These are phyloP conservation scores for Phialophora chinensis DNA, from an alignment of 2,329 filamentous ascomycete species.

Conservation along the genomic window DNA sequence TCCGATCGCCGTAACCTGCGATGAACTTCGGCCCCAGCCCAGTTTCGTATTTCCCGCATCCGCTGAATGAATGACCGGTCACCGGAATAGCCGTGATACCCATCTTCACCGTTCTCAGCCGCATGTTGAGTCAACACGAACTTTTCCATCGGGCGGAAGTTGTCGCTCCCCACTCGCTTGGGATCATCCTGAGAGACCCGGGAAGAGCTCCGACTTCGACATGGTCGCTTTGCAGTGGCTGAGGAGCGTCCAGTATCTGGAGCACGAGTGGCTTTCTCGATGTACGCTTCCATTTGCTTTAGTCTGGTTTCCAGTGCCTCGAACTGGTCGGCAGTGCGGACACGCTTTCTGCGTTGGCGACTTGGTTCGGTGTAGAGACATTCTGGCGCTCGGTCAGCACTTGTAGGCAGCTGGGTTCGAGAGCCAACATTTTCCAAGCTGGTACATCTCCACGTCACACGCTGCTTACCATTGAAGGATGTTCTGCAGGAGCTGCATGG, in stretches of 20 bases:
- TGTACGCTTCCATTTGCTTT: slow-evolving; percentile 8
- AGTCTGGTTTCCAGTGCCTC: slow-evolving; percentile 14
- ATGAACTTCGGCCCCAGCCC: slow-evolving; percentile 11
- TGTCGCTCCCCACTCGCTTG: neutral
- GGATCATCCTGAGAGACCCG: neutral
- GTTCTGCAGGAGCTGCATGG: slow-evolving; percentile 11
- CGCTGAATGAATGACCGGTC: slow-evolving; percentile 18
- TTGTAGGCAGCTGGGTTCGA: neutral
- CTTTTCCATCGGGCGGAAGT: neutral
- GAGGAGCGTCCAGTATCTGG: neutral
- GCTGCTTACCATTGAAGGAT: slow-evolving; percentile 17
- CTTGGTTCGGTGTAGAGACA: slow-evolving; percentile 15
- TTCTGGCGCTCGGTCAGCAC: slow-evolving; percentile 6
- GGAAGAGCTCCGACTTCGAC: neutral
- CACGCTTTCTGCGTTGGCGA: slow-evolving; percentile 9
- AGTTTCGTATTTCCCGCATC: slow-evolving; percentile 18
- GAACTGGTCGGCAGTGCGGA: slow-evolving; percentile 13
- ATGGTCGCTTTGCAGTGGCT: neutral
- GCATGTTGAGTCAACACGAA: slow-evolving; percentile 16
- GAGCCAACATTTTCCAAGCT: too few species aligned
- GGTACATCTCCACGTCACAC: too few species aligned
- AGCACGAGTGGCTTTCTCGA: slow-evolving; percentile 2
- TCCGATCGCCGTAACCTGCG: neutral
- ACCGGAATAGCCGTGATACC: slow-evolving; percentile 16
- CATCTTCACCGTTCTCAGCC: slow-evolving; percentile 5